These are phyloP conservation scores for Pythium guiyangense DNA, from an alignment of 352 stramenopile genomes.

Conservation along the genomic window DNA sequence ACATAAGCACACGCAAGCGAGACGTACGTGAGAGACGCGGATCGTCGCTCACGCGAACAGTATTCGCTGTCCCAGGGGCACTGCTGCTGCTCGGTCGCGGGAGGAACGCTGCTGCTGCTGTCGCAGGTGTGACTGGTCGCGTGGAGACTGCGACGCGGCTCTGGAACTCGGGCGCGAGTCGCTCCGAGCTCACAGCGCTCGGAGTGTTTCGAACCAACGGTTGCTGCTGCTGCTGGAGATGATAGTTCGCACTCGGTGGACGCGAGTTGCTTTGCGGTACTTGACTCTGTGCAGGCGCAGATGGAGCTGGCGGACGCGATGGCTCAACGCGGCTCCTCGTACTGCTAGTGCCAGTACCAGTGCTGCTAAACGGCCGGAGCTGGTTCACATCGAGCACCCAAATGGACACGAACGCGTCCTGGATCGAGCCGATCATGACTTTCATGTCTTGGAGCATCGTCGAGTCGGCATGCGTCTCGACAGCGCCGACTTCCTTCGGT, in stretches of 20 bases:
- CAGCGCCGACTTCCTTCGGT: conserved; percentile 43
- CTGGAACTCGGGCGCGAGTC: conserved; percentile 11
- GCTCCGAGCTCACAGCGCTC: conserved; percentile 5
- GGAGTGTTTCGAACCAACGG: background rate
- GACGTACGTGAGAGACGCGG: conserved; percentile 11
- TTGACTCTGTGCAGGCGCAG: conserved; percentile 9
- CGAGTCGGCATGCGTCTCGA: conserved; percentile 61
- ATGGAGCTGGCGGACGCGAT: conserved; percentile 12
- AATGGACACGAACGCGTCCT: conserved; percentile 77
- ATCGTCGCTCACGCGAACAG: conserved; percentile 13
- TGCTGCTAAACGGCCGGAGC: conserved; percentile 54
- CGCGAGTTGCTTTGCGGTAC: background rate
- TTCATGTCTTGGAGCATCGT: conserved; percentile 83
- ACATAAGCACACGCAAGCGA: background rate
- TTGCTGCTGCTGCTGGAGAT: conserved; percentile 3
- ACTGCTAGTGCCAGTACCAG: conserved; percentile 7
- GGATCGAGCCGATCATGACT: conserved; percentile 75
- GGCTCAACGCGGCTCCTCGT: conserved; percentile 8
- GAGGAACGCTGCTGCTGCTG: conserved; percentile 5
- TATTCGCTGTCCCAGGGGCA: background rate
- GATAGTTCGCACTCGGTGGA: background rate
- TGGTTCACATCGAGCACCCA: conserved; percentile 77
- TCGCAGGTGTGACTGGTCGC: conserved; percentile 22
- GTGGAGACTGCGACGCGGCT: conserved; percentile 13
- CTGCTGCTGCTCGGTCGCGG: conserved; percentile 7